Conservation (phyloP, 2,329 filamentous ascomycete genomes). For the Rhynchosporium agropyri region DNA sequence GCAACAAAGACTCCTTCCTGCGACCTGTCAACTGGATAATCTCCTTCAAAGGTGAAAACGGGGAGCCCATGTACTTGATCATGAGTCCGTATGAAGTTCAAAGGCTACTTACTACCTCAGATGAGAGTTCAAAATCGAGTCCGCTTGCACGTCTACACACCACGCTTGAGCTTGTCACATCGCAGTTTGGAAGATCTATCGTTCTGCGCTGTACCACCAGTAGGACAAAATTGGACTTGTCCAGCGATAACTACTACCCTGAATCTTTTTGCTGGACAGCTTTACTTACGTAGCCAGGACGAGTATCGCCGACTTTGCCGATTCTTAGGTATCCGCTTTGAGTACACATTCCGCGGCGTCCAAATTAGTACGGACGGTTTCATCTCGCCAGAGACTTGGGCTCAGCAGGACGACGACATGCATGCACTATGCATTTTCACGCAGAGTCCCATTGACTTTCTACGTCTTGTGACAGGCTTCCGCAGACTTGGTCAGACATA, state of each 20-base stretch:
- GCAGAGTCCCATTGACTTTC: conserved; percentile 47
- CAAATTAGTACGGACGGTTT: conserved; percentile 43
- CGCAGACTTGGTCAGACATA: conserved; percentile 46
- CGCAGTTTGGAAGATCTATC: conserved; percentile 49
- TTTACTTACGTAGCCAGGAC: conserved; percentile 58
- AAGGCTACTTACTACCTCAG: conserved; percentile 49
- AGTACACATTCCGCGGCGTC: conserved; percentile 19
- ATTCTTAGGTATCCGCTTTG: conserved; percentile 53
- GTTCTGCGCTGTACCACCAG: conserved; percentile 47
- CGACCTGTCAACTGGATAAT: conserved; percentile 60
- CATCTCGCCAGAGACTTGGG: conserved; percentile 29
- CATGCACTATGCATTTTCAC: conserved; percentile 39
- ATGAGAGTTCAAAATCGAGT: conserved; percentile 46
- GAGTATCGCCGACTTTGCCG: conserved; percentile 58
- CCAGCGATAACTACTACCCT: conserved; percentile 48
- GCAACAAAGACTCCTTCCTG: conserved; percentile 50
- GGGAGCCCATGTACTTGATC: conserved; percentile 44
- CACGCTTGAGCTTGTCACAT: conserved; percentile 47
- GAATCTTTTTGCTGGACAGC: conserved; percentile 68
- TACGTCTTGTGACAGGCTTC: conserved; percentile 44
- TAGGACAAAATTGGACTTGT: conserved; percentile 29
- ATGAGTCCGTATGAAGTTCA: conserved; percentile 65
- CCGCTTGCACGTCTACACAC: conserved; percentile 54
- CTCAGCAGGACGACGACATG: conserved; percentile 18
- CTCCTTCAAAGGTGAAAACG: conserved; percentile 37